A percentile compares a stretch with the other conserved stretches of the same genome.
Evolutionary conservation across 768 basidiomycete genomes (phyloP).

Genomic region (Coprinellus micaceus): DNA sequence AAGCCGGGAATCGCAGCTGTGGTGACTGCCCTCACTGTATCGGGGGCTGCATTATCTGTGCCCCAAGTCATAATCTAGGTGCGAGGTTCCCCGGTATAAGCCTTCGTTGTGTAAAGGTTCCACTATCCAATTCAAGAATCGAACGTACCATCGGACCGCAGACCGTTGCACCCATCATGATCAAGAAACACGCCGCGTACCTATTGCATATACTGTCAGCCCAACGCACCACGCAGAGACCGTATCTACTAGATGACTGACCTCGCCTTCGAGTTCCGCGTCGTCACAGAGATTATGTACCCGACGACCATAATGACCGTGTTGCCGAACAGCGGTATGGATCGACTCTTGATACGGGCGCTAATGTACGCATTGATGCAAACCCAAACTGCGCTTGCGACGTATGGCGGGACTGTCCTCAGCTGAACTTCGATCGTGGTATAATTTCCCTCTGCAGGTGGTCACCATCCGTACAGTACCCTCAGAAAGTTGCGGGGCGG

Average conservation of each 20-base stretch:
- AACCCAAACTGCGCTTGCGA: conserved; percentile 39
- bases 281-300: conserved; percentile 40
- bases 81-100: not conserved
- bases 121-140: not conserved
- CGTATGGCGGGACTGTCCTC: conserved; percentile 44
- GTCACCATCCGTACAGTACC: not conserved
- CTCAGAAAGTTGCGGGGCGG: not conserved
- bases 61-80: conserved; percentile 41
- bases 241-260: not conserved
- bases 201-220: conserved; percentile 10
- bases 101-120: not conserved
- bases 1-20: conserved; percentile 44
- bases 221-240: not conserved
- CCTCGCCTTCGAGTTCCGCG: conserved; percentile 35
- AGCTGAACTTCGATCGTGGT: conserved; percentile 43
- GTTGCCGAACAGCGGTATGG: conserved; percentile 31
- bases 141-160: conserved; percentile 31
- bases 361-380: conserved; percentile 31
- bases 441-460: conserved; percentile 30
- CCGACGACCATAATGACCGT: conserved; percentile 37
- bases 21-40: conserved; percentile 43
- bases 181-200: conserved; percentile 46
- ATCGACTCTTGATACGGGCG: conserved; percentile 34
- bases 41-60: conserved; percentile 46
- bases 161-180: conserved; percentile 36